Percentiles rank a stretch among this genome's conserved stretches.
These are phyloP conservation scores for Cadophora gregata DNA, from an alignment of 2,329 filamentous ascomycete genomes.

Conservation along the genomic window DNA sequence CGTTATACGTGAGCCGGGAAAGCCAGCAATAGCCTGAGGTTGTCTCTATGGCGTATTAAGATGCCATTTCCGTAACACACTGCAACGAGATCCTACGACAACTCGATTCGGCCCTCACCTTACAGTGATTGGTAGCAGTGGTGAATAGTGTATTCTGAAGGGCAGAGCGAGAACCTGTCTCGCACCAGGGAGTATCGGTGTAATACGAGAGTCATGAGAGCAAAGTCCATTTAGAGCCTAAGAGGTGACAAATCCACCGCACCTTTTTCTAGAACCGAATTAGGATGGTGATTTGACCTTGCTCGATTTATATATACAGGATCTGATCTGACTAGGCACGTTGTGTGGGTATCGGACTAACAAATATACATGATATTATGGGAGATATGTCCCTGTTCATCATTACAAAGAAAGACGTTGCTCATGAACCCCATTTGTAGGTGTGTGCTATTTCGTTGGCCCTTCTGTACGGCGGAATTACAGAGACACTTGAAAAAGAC, in stretches of 20 bases:
- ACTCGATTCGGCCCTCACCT: too few relatives aligned
- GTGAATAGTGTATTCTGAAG: not conserved
- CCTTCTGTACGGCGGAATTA: not conserved
- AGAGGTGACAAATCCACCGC: too few relatives aligned
- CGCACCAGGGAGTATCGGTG: not conserved
- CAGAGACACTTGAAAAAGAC: not conserved
- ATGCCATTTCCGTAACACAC: not conserved
- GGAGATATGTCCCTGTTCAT: slow-evolving; percentile 6
- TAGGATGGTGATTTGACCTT: not conserved
- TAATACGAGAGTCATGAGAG: not conserved
- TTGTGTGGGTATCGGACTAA: slow-evolving; percentile 13
- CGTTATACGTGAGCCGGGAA: not conserved
- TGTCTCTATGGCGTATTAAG: not conserved
- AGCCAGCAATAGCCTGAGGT: not conserved
- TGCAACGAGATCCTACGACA: not conserved
- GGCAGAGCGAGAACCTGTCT: not conserved
- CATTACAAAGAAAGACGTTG: slow-evolving; percentile 16
- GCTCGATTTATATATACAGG: not conserved
- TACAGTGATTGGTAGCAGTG: too few relatives aligned
- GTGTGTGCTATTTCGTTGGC: not conserved
- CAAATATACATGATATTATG: slow-evolving; percentile 19
- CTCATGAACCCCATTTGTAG: not conserved
- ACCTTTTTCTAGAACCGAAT: not conserved
- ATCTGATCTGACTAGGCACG: not conserved
- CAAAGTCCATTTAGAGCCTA: not conserved